Evolutionary conservation across 495 filamentous ascomycete genomes (phyloP), one percentile per base, ranked within the genome.

Genomic region (Aspergillus panamensis): DNA sequence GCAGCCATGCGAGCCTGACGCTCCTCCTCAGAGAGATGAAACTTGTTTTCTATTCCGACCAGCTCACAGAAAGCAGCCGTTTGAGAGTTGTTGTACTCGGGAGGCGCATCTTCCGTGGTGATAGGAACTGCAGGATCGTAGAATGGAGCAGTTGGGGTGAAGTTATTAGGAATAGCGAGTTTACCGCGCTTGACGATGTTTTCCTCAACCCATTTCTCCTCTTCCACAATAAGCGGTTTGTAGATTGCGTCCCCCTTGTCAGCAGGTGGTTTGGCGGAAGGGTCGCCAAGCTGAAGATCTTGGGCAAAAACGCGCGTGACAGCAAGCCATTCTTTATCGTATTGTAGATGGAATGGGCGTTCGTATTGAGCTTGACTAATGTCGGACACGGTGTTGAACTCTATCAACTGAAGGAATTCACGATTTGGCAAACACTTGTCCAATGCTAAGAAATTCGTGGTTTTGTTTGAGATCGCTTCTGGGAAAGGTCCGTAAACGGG

Each of bases 281-380:
- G 76, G 60, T 88, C 75, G 29, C 87, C 87, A 33, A 92, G 72
- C 6, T 69, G 64, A 3, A 91, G 73, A 33, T 82, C 75, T 0
- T 77, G 57, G 25, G 87, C 84, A 64, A 96, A 92, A 2, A 85
- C 85, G 13, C 92, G 90, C 2, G 86, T 89, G 61, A 98, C 96
- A 8, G 94, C 87, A 3, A 97, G 84, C 92, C 92, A 98, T 74
- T 98, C 94, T 30, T 85, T 84, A 69, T 98, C 94, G 69, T 97
- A 97, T 32, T 84, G 70, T 4, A 97, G 82, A 6, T 69, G 67
- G 47, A 73, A 65, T 2, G 73, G 75, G 14, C 74, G 58, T 25
- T 66, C 37, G 5, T n/a, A 20, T 5, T 63, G 54, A 14, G 58
- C 53, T 2, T 57, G 49, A 12, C 58, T 48, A 10, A 69, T 52